Evolutionary conservation across 805 yeast genomes (phyloP), one percentile per base, ranked within the genome.

Genomic region (Candida stauntonica): DNA sequence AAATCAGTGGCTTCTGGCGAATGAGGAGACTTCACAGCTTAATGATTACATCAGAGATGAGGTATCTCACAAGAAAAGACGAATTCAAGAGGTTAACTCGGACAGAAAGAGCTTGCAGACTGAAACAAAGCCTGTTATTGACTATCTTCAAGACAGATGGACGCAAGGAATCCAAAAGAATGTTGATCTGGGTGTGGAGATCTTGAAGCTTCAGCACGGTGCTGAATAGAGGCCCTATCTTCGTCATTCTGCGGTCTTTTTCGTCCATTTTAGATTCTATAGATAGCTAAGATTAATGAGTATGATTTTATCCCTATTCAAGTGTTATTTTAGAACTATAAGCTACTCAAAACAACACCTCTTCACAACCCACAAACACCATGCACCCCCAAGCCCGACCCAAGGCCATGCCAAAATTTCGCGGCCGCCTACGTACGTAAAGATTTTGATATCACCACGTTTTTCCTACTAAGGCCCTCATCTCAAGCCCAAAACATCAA

Each of bases 91-190:
- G 5, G 39, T 75, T 13, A 66, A 70, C 32, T 44, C 36, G 11
- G 59, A 58, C 17, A 56, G 86, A 17, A 65, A 70, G 45, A 55
- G 53, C 23, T 51, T 66, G 33, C 79, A 78, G 54, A 21, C 48
- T 5, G 65, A 69, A 14, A 68, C 62, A 36, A 61, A 63, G 45
- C 75, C 77, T 0, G 63, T 67, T 18, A 53, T 69, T 38, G 67
- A 66, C 23, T 71, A 70, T 41, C 58, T 75, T 38, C 55, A 61
- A n/a, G 61, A 64, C 8, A 60, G 73, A 47, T 77, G 84, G 82
- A 61, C 58, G 31, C 73, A 72, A n/a, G 33, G 50, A n/a, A 24
- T 52, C 2, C 37, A 41, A 14, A 47, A 45, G 20, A 51, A 49
- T 30, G 58, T 68, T 20, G 66, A 65, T 27, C 37, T 63, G 14